phyloP scores from a whole-genome alignment of 2,329 filamentous ascomycete species.

The Fusarium torulosum region DNA sequence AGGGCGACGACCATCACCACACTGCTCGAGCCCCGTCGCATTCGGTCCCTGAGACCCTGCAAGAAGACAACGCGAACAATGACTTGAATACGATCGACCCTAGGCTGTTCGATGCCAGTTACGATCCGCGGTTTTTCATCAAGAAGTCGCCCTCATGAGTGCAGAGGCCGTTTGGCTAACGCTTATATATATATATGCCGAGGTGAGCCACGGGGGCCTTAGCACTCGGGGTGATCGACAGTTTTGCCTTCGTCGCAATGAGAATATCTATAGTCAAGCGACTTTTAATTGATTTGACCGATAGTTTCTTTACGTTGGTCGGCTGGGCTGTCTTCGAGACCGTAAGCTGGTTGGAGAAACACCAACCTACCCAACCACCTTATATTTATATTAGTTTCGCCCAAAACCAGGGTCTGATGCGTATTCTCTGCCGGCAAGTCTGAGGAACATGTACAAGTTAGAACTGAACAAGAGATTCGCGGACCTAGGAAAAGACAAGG shows the following conservation, averaged over 20 bases:
- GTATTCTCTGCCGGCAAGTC: background rate
- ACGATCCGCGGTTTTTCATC: background rate
- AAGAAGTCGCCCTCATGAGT: background rate
- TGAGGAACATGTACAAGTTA: background rate
- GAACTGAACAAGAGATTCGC: background rate
- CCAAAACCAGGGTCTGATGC: background rate
- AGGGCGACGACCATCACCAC: background rate
- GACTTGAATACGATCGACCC: slow-evolving; percentile 3
- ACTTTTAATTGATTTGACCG: too few species aligned
- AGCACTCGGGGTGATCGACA: background rate
- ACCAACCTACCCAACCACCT: background rate
- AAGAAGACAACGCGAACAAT: background rate
- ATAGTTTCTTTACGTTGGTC: background rate
- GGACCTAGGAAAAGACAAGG: slow-evolving; percentile 5
- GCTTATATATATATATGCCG: background rate
- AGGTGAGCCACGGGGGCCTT: too few species aligned
- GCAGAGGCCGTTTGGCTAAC: background rate
- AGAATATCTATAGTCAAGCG: too few species aligned
- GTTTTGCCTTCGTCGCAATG: background rate
- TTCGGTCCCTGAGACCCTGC: background rate
- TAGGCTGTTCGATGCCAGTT: background rate
- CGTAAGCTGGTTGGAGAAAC: too few species aligned
- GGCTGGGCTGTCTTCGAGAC: background rate
- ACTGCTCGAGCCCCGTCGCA: too few species aligned
- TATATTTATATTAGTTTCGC: slow-evolving; percentile 3